Evolutionary conservation across 495 filamentous ascomycete species (phyloP), one percentile per base, ranked within the genome.

Genomic region (Aspergillus conjunctus): DNA sequence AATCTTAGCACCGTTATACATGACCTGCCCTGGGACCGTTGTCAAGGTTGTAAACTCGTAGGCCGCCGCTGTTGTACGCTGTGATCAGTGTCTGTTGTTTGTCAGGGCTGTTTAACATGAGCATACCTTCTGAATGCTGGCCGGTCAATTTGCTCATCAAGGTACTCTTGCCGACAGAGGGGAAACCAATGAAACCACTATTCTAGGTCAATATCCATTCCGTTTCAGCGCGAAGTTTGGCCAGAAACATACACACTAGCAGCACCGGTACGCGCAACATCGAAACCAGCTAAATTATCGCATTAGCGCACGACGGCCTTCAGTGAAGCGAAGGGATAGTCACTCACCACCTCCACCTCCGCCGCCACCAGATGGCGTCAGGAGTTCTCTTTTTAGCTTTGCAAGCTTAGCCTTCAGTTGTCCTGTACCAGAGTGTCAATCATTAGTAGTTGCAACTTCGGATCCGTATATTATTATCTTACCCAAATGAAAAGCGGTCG

Each of bases 31-130:
- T 52, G 94, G 94, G 30, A 98, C 94, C 54, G 93, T 97, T 46
- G 94, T 98, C 68, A 98, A 83, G 56, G 94, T 98, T 56, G 94
- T 98, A 77, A 98, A 98, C 70, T 98, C 94, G 75, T 98, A 98
- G 37, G 93, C 94, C 34, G 94, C 94, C 43, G 85, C 94, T 87
- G 63, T 51, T n/a, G 39, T 18, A 61, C 31, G 32, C 32, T 18
- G 4, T 41, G 15, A 61, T 77, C 55, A 72, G 66, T 53, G 17
- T 22, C 14, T 46, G 61, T 54, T 21, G 48, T 33, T 37, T 50
- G 57, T 48, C 33, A 5, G 1, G n/a, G 14, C 44, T 31, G 22
- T 30, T 62, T 60, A 30, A 11, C 12, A 17, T 51, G 26, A 17
- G 70, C 72, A 37, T 54, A 86, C 84, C 84, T 82, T 98, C 94